phyloP scores from a whole-genome alignment of 192 early-diverging fungal genomes.

The Fimicolochytrium jonesii region DNA sequence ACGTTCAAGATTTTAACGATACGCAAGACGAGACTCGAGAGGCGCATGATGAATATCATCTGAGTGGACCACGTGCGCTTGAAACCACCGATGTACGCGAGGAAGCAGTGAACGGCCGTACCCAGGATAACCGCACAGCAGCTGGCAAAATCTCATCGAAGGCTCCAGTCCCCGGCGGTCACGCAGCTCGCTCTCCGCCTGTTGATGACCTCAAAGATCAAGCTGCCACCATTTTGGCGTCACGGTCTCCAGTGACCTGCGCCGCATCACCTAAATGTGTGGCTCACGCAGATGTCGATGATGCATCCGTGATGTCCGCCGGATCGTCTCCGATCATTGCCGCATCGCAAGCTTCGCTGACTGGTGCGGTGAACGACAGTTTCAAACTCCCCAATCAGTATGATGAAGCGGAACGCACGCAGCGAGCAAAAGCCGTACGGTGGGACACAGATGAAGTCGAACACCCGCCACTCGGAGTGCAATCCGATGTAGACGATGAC shows the following conservation, averaged over 20 bases:
- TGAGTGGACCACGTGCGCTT: not conserved
- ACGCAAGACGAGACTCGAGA: not conserved
- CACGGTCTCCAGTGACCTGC: too few species aligned
- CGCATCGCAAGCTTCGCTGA: too few species aligned
- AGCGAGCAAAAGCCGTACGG: not conserved
- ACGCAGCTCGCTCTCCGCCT: not conserved
- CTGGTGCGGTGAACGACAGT: not conserved
- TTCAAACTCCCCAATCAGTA: not conserved
- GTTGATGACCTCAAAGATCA: too few species aligned
- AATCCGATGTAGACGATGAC: not conserved
- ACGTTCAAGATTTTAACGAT: not conserved
- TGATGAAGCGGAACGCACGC: too few species aligned
- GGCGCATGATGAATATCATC: not conserved
- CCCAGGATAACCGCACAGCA: not conserved
- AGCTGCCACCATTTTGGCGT: too few species aligned
- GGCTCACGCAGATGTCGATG: too few species aligned
- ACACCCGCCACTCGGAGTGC: not conserved
- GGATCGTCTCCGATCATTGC: not conserved
- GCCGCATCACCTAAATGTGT: too few species aligned
- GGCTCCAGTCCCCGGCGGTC: not conserved
- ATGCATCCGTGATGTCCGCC: too few species aligned
- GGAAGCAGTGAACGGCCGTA: not conserved
- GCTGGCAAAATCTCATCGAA: too few species aligned
- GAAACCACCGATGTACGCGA: not conserved
- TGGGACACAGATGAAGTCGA: too few species aligned